Evolutionary conservation across 495 filamentous ascomycete species (phyloP).

Genomic region (Annulohypoxylon moriforme): DNA sequence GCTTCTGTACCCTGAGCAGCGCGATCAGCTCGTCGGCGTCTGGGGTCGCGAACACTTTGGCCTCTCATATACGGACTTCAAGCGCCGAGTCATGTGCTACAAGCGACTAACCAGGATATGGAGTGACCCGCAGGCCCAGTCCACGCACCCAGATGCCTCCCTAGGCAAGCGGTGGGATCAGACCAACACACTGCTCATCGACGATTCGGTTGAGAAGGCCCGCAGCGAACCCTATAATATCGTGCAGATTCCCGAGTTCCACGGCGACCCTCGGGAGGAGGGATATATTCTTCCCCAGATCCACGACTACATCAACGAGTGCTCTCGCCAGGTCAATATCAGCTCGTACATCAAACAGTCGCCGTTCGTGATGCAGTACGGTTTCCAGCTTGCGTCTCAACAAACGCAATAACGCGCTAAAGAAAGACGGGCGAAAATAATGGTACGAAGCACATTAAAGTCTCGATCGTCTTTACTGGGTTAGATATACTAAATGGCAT

Average conservation of each 20-base stretch:
- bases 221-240: conserved; percentile 85
- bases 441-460: not conserved
- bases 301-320: conserved; percentile 60
- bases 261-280: conserved; percentile 52
- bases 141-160: conserved; percentile 57
- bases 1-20: conserved; percentile 59
- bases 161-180: conserved; percentile 72
- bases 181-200: conserved; percentile 88
- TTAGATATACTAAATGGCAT: not conserved
- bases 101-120: conserved; percentile 82
- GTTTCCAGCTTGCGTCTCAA: not conserved
- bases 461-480: not conserved
- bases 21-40: conserved; percentile 67
- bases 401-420: not conserved
- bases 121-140: conserved; percentile 64
- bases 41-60: conserved; percentile 87
- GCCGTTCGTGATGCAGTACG: conserved; percentile 46
- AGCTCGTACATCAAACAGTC: conserved; percentile 56
- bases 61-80: conserved; percentile 71
- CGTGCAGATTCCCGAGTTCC: conserved; percentile 82
- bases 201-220: conserved; percentile 84
- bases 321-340: conserved; percentile 57
- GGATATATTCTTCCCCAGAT: conserved; percentile 57
- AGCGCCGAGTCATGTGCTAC: conserved; percentile 82
- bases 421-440: not conserved